Base-by-base conservation (phyloP, 495 filamentous ascomycete species). In the Aspergillus kassunensis region DNA sequence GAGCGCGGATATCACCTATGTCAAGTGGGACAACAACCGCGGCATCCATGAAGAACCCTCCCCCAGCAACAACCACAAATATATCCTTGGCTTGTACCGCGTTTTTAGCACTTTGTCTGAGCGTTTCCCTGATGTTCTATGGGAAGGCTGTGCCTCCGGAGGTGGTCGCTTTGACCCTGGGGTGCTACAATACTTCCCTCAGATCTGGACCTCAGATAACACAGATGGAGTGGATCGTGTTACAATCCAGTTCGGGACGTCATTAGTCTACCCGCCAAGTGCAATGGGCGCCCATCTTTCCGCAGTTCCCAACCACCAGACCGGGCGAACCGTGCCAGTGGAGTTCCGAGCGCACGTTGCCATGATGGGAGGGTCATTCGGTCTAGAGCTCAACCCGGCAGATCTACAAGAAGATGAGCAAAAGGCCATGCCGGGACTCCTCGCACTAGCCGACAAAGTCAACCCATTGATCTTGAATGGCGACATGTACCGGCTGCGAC, bases 1-100 rank as follows among this genome's bases (percentile, higher is more conserved):
- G 49, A 73, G 68, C 9, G 74, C 75, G 0, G 56, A 73, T 19
- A 80, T 82, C 40, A 37, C 55, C 24, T 82, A 81, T 46, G 67
- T 82, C 47, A 82, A 82, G 48, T 82, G 78, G 79, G 79, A 82
- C 31, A 77, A 80, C 61, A 82, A 82, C 56, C 64, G 79, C 8
- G 76, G 72, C 1, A 77, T 79, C 25, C 71, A 80, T 48, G 77
- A 82, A 59, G 65, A 68, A 27, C 55, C 76, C 18, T 75, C 71
- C 0, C 77, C 78, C 0, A 60, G 68, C n/a, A 69, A 62, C 2
- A 62, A 72, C 53, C 72, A 82, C 51, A 63, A 60, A 20, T 80
- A 82, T 62, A 79, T 81, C 63, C 64, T 82, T 0, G 78, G 77
- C 10, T 44, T 81, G 48, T 81, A 82, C 59, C 72, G 68, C 12